Evolutionary conservation across 1,284 basidiomycete genomes (phyloP).

Genomic region (Peniophora sp.): DNA sequence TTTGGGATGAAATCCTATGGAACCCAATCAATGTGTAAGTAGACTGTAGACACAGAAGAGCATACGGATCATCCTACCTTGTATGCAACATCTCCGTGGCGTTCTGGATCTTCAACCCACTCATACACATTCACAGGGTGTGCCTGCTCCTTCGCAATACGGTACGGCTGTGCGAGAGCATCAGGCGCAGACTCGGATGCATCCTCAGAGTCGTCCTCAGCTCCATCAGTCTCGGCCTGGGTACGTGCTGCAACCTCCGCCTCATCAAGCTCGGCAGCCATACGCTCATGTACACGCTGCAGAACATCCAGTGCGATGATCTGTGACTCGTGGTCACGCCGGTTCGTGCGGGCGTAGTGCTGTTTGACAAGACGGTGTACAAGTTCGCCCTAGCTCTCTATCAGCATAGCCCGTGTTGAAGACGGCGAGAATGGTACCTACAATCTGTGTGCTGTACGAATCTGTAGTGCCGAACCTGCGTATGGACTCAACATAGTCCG

Average conservation of each 20-base stretch:
- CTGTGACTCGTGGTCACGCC: constrained; percentile 7
- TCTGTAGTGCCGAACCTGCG: constrained; percentile 1
- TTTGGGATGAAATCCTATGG: not conserved
- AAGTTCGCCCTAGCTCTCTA: constrained; percentile 1
- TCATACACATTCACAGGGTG: no score
- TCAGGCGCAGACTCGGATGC: not conserved
- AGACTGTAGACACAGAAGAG: not conserved
- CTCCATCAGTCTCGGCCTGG: not conserved
- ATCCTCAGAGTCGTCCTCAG: not conserved
- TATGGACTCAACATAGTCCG: not conserved
- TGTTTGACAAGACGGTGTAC: constrained; percentile 13
- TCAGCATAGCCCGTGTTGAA: not conserved
- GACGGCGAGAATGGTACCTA: constrained; percentile 10
- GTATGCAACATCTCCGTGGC: not conserved
- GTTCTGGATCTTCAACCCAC: no score
- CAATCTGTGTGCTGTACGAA: constrained; percentile 12
- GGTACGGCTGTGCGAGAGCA: not conserved
- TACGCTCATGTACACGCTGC: constrained; percentile 2
- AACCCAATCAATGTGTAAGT: not conserved
- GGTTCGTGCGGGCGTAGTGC: constrained; percentile 11
- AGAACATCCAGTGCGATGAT: constrained; percentile 11
- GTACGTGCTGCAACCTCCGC: not conserved
- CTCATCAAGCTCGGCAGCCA: constrained; percentile 5
- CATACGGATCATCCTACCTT: not conserved
- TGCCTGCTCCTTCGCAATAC: no score